phyloP scores from a whole-genome alignment of 2,329 filamentous ascomycete species.

The Emergomyces pasteurianus region DNA sequence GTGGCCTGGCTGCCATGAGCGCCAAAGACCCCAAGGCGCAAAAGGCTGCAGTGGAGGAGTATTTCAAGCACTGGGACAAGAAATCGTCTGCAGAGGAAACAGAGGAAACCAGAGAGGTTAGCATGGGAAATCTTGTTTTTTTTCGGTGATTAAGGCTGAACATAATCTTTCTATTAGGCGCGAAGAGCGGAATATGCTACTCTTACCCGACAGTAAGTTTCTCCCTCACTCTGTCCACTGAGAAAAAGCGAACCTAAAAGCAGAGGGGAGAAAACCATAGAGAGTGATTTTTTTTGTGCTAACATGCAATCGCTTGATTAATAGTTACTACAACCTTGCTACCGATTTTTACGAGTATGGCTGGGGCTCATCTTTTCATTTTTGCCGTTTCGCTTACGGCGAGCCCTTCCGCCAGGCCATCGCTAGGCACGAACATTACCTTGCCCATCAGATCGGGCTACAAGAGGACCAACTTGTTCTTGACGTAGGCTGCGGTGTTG shows the following conservation, averaged over 20 bases:
- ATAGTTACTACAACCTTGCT: conserved; percentile 89
- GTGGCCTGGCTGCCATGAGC: conserved; percentile 73
- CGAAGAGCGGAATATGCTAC: conserved; percentile 83
- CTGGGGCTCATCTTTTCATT: conserved; percentile 95
- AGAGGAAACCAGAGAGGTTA: conserved; percentile 62
- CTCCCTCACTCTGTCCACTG: background rate
- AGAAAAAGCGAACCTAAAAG: background rate
- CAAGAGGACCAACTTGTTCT: conserved; percentile 79
- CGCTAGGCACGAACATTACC: conserved; percentile 94
- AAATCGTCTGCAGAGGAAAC: conserved; percentile 71
- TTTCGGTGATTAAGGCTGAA: background rate
- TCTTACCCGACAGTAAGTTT: conserved; percentile 70
- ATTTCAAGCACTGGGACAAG: conserved; percentile 96
- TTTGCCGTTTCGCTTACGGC: conserved; percentile 80
- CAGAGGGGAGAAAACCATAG: background rate
- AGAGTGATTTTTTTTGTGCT: background rate
- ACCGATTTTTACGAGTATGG: conserved; percentile 95
- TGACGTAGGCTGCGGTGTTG: conserved; percentile 94
- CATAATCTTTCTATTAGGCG: conserved; percentile 44
- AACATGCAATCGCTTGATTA: conserved; percentile 8
- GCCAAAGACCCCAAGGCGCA: conserved; percentile 69
- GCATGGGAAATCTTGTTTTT: background rate
- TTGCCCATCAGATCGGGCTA: conserved; percentile 79
- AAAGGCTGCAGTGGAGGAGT: conserved; percentile 73
- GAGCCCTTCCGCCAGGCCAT: conserved; percentile 87